Base-by-base conservation (phyloP, 1,139 yeast species). In the Saccharomyces hybrid region DNA sequence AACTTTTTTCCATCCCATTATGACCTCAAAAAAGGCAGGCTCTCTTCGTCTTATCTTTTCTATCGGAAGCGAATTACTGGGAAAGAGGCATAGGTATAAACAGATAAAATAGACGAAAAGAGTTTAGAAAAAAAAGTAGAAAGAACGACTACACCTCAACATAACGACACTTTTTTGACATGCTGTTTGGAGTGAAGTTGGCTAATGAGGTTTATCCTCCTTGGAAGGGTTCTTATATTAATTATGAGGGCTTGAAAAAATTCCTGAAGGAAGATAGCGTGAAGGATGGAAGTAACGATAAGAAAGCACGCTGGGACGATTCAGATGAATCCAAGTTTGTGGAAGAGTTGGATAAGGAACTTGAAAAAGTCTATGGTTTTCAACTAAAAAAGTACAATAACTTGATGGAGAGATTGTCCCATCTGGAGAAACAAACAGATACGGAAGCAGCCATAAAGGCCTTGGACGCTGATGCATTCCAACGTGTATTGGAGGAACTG, bases 341-440 rank as follows among this genome's bases (percentile, higher is more conserved):
- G 28, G 73, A 82, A 52, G 83, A 82, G n/a, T 77, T 93, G 61
- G 98, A 93, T 70, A 74, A 78, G 32, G 96, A 91, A 68, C 78
- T 93, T 61, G 97, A 91, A 68, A 90, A 89, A 72, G 98, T 93
- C n/a, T 93, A 89, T 72, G 76, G 87, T 16, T 93, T 93, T 72
- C 97, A 91, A 69, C 77, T 80, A 47, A 73, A 80, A 49, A 84
- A 84, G 69, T 93, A 84, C 70, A 82, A 83, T 56, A 83, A 81
- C 58, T 76, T 93, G 63, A 83, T 84, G 69, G 81, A 79, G 47
- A 78, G 79, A 61, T 80, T 91, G 62, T 78, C 82, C 53, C 75
- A 74, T 38, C 75, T 90, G 59, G 97, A 91, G 68, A 73, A 73
- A 26, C 68, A 72, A 47, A 66, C 73, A 3, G 70, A 63, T 26